Evolutionary conservation across 495 filamentous ascomycete genomes (phyloP).

Genomic region (Cercophora sp.): DNA sequence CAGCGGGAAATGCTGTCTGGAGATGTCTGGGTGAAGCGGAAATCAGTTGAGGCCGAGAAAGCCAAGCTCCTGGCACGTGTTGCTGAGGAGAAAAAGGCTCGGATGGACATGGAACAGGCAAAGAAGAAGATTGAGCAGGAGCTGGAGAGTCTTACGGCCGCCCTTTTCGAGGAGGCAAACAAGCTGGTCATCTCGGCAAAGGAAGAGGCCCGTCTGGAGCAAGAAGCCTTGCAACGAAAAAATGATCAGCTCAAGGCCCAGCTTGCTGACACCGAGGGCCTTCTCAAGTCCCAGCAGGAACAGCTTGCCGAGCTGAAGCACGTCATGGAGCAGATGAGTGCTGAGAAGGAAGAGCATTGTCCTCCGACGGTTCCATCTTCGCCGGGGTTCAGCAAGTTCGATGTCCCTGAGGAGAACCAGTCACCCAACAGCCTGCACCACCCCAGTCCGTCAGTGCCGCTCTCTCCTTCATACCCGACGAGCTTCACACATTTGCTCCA

Average conservation of each 20-base stretch:
- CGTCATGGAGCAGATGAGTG: constrained; percentile 84
- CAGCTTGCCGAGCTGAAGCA: constrained; percentile 86
- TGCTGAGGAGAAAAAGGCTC: constrained; percentile 65
- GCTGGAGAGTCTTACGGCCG: constrained; percentile 81
- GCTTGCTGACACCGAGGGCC: constrained; percentile 60
- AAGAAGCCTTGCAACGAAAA: constrained; percentile 32
- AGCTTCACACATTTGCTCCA: constrained; percentile 79
- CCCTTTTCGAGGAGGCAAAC: constrained; percentile 93
- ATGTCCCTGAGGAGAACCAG: constrained; percentile 35
- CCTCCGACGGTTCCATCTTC: constrained; percentile 66
- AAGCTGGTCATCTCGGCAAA: constrained; percentile 78
- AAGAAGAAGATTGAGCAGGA: constrained; percentile 69
- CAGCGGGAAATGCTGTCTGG: constrained; percentile 61
- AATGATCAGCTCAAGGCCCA: constrained; percentile 49
- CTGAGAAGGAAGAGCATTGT: constrained; percentile 63
- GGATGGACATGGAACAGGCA: constrained; percentile 65
- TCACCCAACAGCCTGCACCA: constrained; percentile 35
- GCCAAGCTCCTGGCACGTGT: constrained; percentile 31
- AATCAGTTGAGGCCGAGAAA: constrained; percentile 42
- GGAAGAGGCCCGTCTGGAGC: constrained; percentile 35
- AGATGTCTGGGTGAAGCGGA: constrained; percentile 62
- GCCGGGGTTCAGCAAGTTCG: constrained; percentile 46
- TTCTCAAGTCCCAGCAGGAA: constrained; percentile 86
- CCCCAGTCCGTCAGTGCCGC: constrained; percentile 50
- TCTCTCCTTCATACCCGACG: constrained; percentile 75